Percentiles rank a stretch among this genome's conserved stretches.
Evolutionary conservation across 2,329 filamentous ascomycete genomes (phyloP).

Genomic region (Neodidymelliopsis sp.): DNA sequence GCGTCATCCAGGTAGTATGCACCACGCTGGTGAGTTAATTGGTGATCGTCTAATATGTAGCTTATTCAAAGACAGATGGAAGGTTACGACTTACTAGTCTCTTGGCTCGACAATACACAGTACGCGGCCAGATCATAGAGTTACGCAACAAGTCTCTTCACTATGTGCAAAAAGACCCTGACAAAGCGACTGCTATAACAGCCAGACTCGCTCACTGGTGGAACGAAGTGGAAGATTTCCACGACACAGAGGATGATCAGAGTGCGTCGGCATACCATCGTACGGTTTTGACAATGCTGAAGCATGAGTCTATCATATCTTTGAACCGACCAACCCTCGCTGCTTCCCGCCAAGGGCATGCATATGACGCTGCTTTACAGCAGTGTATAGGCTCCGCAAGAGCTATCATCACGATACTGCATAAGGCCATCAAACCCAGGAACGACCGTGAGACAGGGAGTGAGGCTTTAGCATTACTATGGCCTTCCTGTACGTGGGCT

Average conservation of each 20-base stretch:
- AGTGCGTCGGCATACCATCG: conserved; percentile 47
- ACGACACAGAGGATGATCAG: conserved; percentile 47
- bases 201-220: conserved; percentile 61
- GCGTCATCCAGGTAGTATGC: conserved; percentile 44
- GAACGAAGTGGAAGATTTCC: conserved; percentile 61
- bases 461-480: conserved; percentile 50
- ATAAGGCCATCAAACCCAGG: conserved; percentile 31
- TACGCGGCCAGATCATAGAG: conserved; percentile 61
- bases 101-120: conserved; percentile 58
- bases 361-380: conserved; percentile 59
- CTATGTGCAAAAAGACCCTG: conserved; percentile 53
- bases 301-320: conserved; percentile 61
- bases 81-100: conserved; percentile 32
- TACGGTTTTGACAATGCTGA: conserved; percentile 54
- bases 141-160: conserved; percentile 61
- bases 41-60: background rate
- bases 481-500: conserved; percentile 62
- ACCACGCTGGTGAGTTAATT: conserved; percentile 20
- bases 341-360: conserved; percentile 52
- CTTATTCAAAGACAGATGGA: conserved; percentile 13
- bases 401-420: conserved; percentile 55
- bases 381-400: conserved; percentile 61
- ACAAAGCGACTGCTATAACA: conserved; percentile 56
- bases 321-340: conserved; percentile 61
- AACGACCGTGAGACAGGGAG: conserved; percentile 22